Evolutionary conservation across 2,329 filamentous ascomycete genomes (phyloP), one percentile per base, ranked within the genome.

Genomic region (Sclerotinia glacialis): DNA sequence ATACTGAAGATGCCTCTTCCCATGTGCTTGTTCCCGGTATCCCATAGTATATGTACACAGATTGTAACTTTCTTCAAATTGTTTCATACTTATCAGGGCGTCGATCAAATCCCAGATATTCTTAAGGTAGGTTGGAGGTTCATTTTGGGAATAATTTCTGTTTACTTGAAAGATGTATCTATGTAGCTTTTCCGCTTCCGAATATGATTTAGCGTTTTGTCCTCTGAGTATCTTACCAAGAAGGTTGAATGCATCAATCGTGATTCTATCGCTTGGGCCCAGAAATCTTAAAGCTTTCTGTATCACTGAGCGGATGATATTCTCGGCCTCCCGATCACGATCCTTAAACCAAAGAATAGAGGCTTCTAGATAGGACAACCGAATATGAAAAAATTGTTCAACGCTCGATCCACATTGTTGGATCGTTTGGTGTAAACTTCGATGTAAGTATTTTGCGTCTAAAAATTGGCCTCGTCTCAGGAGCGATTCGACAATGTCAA

Each of bases 81-180:
- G 6, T 42, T 1, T 8, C 3, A 1, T 9, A 1, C 12, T 1
- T 2, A 1, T 3, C 7, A 56, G 7, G 37, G 18, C 6, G 3
- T 5, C 0, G n/a, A 40, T 42, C 34, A 56, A 40, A 0, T 6
- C 0, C 3, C 0, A 1, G 6, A 56, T 26, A 26, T 2, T 18
- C 0, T 23, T 0, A 16, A 56, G 11, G 53, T 40, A 42, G 26
- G 3, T 11, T 14, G 0, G 12, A 49, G 8, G 4, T 6, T 9
- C n/a, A 49, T 23, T 49, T 49, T 49, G 46, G 4, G 11, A 5
- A 49, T 5, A 23, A 12, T n/a, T 23, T 26, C 46, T 26, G 6
- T 2, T 40, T 40, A 8, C 7, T 1, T 56, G n/a, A 3, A 42
- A 26, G 7, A 11, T 56, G 8, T 56, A 56, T 42, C 53, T 26